Percentiles rank a stretch among this genome's conserved stretches.
These are phyloP conservation scores for Plasmodium inui DNA, from an alignment of 169 alveolate genomes.

Conservation along the genomic window DNA sequence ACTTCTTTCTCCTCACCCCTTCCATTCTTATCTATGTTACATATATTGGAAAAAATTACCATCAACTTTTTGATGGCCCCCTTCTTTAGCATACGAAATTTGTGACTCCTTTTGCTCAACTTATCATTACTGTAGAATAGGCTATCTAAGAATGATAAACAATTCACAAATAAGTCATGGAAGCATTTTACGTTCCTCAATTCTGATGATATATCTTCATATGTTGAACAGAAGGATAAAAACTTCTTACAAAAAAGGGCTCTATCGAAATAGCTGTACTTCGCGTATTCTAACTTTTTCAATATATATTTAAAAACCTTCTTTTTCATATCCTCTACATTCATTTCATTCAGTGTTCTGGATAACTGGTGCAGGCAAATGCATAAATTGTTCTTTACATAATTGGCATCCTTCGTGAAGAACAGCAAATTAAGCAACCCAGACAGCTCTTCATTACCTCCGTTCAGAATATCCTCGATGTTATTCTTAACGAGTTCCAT, in stretches of 20 bases:
- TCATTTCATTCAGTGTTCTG: constrained; percentile 7
- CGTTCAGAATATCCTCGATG: constrained; percentile 7
- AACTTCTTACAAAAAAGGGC: constrained; percentile 45
- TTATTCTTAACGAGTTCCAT: constrained; percentile 12
- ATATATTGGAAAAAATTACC: constrained; percentile 1
- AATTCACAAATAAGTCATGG: constrained; percentile 28
- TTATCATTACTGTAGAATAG: constrained; percentile 69
- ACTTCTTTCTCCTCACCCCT: not conserved
- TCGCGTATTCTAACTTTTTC: constrained; percentile 32
- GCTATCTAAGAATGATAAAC: constrained; percentile 32
- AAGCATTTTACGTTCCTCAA: constrained; percentile 6
- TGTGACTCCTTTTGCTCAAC: not conserved
- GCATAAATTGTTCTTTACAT: constrained; percentile 41
- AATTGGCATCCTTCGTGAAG: constrained; percentile 30
- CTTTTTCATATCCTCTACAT: constrained; percentile 15
- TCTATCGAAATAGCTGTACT: constrained; percentile 36
- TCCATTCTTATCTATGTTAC: not conserved
- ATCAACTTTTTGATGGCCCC: constrained; percentile 25
- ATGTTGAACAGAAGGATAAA: constrained; percentile 27
- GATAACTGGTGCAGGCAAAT: constrained; percentile 27
- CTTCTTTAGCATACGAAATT: constrained; percentile 47
- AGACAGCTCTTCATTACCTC: constrained; percentile 1
- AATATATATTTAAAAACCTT: constrained; percentile 44
- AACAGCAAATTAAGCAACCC: constrained; percentile 40
- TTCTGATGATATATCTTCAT: constrained; percentile 14